phyloP scores from a whole-genome alignment of 108 stramenopile genomes.

The Bacterosira constricta region DNA sequence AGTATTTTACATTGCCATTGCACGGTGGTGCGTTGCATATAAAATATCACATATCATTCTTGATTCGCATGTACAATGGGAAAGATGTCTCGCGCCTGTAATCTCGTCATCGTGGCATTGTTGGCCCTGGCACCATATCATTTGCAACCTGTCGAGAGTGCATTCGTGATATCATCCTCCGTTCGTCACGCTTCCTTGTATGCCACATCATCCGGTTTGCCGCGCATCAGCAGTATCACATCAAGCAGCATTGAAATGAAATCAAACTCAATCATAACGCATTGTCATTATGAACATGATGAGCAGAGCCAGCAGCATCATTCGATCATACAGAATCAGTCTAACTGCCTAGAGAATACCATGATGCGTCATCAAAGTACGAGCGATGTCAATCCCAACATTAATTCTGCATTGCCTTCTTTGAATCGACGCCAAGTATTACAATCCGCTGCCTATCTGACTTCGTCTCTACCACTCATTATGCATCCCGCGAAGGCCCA shows the following conservation, averaged over 20 bases:
- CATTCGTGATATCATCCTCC: neutral
- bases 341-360: neutral
- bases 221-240: neutral
- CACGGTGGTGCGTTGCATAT: no score
- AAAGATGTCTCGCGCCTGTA: neutral
- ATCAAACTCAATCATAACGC: neutral
- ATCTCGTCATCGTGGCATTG: neutral
- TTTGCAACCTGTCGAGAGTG: neutral
- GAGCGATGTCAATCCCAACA: neutral
- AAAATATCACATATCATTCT: no score
- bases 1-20: no score
- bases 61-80: neutral
- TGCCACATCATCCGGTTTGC: neutral
- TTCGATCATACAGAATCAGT: neutral
- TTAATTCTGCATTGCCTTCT: no score
- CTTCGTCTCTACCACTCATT: neutral
- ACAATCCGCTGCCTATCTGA: neutral
- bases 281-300: no score
- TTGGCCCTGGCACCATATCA: neutral
- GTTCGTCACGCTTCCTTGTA: neutral
- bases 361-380: no score
- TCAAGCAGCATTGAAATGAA: neutral
- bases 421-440: slow-evolving; percentile 2
- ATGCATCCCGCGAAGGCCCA: neutral
- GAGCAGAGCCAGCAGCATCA: no score